Base-by-base conservation (phyloP, 805 yeast genomes). In the Maudiozyma saulgeensis region DNA sequence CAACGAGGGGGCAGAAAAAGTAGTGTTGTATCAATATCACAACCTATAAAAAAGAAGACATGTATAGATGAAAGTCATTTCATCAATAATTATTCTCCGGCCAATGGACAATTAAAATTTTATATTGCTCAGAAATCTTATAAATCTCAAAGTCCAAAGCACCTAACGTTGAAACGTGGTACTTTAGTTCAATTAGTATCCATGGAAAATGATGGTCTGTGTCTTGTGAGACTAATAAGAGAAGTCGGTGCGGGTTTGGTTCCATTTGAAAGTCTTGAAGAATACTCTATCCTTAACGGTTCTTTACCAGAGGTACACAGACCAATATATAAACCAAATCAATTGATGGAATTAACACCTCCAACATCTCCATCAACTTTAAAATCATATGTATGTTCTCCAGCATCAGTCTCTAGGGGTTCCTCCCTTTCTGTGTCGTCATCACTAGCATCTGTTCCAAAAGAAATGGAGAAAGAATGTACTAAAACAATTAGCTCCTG, bases 311-410 rank as follows among this genome's bases (percentile, higher is more conserved):
- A 38, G 16, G 39, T 9, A 12, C 43, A 21, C 6, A 13, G 32
- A 4, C 25, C 32, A 6, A 16, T 19, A n/a, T 42, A 12, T 7
- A 49, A 38, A 18, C 9, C 40, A 18, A 44, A 44, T 12, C 41
- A 37, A 21, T 12, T 49, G 5, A 35, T 49, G 50, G 50, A 48
- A 12, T 37, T 52, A n/a, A 50, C 56, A 3, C 60, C 60, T 7
- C 57, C 59, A 28, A 54, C 59, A 1, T 55, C 60, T 4, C 60
- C 60, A 18, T 55, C 57, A 2, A 54, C 60, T 11, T 41, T 57
- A 3, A 40, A 47, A 7, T 57, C 60, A 12, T 47, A 35, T 9
- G 47, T 47, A 12, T 55, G 55, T 34, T 51, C 56, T 9, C 40
- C 46, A 6, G 56, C 53, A 4, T 51, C 54, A 18, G 31, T 46